A percentile compares a stretch with the other conserved stretches of the same genome.
Evolutionary conservation across 1,139 yeast genomes (phyloP).

Genomic region (Candida tetrigidarum): DNA sequence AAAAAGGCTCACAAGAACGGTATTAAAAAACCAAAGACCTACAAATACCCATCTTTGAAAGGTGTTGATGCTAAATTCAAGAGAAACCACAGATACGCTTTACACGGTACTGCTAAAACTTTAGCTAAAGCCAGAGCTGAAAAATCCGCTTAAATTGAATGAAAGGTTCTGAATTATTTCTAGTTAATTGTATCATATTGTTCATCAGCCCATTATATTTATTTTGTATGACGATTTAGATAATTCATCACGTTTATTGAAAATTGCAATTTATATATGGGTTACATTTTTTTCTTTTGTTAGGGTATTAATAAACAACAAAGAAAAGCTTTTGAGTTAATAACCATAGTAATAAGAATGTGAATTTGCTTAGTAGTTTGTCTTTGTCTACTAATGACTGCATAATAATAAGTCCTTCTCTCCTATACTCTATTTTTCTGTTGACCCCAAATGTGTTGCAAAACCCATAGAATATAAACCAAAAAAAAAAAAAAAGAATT

Average conservation of each 20-base stretch:
- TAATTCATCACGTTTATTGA: neutral
- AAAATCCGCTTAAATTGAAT: conserved; percentile 30
- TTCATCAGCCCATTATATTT: conserved; percentile 17
- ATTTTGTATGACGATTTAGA: conserved; percentile 21
- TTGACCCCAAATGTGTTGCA: conserved; percentile 2
- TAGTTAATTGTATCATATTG: conserved; percentile 14
- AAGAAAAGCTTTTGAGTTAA: too few relatives aligned
- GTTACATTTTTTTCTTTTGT: too few relatives aligned
- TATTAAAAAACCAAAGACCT: conserved; percentile 98
- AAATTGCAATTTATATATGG: conserved; percentile 16
- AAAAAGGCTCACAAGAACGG: conserved; percentile 99
- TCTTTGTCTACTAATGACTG: too few relatives aligned
- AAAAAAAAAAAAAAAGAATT: neutral
- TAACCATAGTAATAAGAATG: too few relatives aligned
- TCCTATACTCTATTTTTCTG: too few relatives aligned
- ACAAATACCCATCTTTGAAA: conserved; percentile 97
- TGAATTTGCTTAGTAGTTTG: too few relatives aligned
- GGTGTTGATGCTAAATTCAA: conserved; percentile 99
- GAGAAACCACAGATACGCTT: conserved; percentile 99
- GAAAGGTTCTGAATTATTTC: neutral
- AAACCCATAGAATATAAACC: too few relatives aligned
- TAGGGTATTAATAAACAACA: conserved; percentile 20
- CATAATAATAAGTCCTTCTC: too few relatives aligned
- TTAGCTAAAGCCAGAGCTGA: conserved; percentile 78
- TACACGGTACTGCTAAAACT: conserved; percentile 96